Evolutionary conservation across 2,329 filamentous ascomycete genomes (phyloP).

Genomic region (Stachybotrys chlorohalonatus): DNA sequence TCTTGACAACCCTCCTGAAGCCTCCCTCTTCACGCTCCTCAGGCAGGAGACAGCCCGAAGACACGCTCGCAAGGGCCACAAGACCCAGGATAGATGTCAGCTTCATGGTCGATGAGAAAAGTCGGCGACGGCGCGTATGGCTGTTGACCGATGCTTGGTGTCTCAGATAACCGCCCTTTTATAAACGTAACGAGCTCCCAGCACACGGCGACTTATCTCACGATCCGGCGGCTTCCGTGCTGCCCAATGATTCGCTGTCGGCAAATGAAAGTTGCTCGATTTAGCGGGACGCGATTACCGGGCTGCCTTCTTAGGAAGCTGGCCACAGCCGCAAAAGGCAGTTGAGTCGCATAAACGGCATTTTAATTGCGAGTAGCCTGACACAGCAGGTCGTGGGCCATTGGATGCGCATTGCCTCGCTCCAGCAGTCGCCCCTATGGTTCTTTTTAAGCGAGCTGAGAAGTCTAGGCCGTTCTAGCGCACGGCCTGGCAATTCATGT

Average conservation of each 20-base stretch:
- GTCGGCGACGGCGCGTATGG: not conserved
- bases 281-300: not conserved
- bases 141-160: too few relatives aligned
- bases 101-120: not conserved
- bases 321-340: not conserved
- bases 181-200: too few relatives aligned
- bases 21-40: conserved; percentile 3
- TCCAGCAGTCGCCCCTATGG: too few relatives aligned
- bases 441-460: too few relatives aligned
- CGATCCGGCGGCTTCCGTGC: not conserved
- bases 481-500: too few relatives aligned
- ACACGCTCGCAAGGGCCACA: not conserved
- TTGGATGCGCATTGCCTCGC: not conserved
- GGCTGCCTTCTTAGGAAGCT: not conserved
- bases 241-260: not conserved
- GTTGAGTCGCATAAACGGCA: not conserved
- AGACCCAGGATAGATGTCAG: conserved; percentile 1
- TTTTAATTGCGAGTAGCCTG: not conserved
- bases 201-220: not conserved
- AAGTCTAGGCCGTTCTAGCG: too few relatives aligned
- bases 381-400: not conserved
- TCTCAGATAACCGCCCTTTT: too few relatives aligned
- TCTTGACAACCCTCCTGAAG: conserved; percentile 3
- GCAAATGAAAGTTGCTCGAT: not conserved
- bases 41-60: conserved; percentile 5